phyloP scores from a whole-genome alignment of 2,329 filamentous ascomycete species.

The Diplodia intermedia region DNA sequence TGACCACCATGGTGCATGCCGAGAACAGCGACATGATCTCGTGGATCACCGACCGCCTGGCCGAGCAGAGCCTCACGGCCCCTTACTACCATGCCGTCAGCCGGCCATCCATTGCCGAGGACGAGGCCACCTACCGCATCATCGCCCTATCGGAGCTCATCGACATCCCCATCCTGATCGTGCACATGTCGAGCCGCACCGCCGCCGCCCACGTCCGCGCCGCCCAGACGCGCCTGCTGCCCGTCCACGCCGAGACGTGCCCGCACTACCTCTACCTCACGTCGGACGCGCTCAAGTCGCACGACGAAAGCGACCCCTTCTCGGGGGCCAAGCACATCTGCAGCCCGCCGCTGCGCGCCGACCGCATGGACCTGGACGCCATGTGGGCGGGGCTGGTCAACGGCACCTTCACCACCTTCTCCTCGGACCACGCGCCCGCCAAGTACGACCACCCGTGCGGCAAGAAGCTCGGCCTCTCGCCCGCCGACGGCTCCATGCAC shows the following conservation, averaged over 20 bases:
- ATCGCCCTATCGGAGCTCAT: slow-evolving; percentile 59
- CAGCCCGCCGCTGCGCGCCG: slow-evolving; percentile 44
- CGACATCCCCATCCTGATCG: slow-evolving; percentile 60
- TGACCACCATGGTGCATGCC: slow-evolving; percentile 60
- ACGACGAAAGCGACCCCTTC: slow-evolving; percentile 43
- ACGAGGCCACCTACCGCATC: slow-evolving; percentile 58
- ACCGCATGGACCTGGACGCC: slow-evolving; percentile 43
- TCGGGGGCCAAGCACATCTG: slow-evolving; percentile 47
- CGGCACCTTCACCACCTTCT: slow-evolving; percentile 46
- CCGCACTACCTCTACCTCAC: slow-evolving; percentile 48
- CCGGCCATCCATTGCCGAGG: slow-evolving; percentile 30
- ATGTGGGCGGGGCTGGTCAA: slow-evolving; percentile 47
- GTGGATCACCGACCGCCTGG: slow-evolving; percentile 57
- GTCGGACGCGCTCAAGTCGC: slow-evolving; percentile 42
- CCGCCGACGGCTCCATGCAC: slow-evolving; percentile 42
- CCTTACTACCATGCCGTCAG: slow-evolving; percentile 56
- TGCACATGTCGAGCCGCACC: slow-evolving; percentile 57
- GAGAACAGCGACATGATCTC: slow-evolving; percentile 58
- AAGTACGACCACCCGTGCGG: slow-evolving; percentile 48
- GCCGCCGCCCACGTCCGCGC: slow-evolving; percentile 45
- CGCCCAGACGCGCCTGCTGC: slow-evolving; percentile 45
- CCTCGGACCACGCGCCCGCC: slow-evolving; percentile 49
- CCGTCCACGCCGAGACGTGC: slow-evolving; percentile 49
- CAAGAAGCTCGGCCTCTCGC: slow-evolving; percentile 47
- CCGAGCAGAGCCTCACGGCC: slow-evolving; percentile 41